phyloP scores from a whole-genome alignment of 495 filamentous ascomycete species.

The Gamarada debralockiae region DNA sequence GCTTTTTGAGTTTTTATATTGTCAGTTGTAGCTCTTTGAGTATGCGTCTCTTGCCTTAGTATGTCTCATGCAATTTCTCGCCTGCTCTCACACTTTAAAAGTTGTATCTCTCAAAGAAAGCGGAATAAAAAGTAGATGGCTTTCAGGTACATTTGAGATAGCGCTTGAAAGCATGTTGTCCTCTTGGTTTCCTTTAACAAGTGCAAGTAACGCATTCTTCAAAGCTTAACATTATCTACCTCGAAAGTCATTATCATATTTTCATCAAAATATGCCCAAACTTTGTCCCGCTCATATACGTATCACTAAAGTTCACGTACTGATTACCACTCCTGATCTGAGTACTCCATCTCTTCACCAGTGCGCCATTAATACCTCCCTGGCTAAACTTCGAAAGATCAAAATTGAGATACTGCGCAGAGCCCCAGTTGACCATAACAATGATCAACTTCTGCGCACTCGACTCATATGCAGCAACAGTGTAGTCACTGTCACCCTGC shows the following conservation, averaged over 20 bases:
- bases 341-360: conserved; percentile 32
- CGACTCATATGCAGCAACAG: conserved; percentile 33
- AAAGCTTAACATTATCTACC: conserved; percentile 19
- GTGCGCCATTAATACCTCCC: conserved; percentile 24
- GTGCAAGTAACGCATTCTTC: no score
- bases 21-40: no score
- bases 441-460: conserved; percentile 28
- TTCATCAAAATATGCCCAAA: conserved; percentile 15
- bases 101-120: no score
- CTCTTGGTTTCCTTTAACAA: no score
- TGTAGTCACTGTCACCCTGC: conserved; percentile 30
- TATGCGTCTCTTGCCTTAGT: no score
- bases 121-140: no score
- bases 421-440: conserved; percentile 34
- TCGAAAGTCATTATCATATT: conserved; percentile 16
- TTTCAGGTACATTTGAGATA: no score
- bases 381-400: conserved; percentile 28
- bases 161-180: no score
- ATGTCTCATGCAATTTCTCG: no score
- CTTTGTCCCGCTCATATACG: conserved; percentile 24
- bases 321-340: conserved; percentile 28
- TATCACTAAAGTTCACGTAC: conserved; percentile 29
- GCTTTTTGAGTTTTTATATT: no score
- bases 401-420: conserved; percentile 34
- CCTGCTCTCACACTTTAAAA: no score